phyloP scores from a whole-genome alignment of 148 eudicot species.

The Arctostaphylos glauca region DNA sequence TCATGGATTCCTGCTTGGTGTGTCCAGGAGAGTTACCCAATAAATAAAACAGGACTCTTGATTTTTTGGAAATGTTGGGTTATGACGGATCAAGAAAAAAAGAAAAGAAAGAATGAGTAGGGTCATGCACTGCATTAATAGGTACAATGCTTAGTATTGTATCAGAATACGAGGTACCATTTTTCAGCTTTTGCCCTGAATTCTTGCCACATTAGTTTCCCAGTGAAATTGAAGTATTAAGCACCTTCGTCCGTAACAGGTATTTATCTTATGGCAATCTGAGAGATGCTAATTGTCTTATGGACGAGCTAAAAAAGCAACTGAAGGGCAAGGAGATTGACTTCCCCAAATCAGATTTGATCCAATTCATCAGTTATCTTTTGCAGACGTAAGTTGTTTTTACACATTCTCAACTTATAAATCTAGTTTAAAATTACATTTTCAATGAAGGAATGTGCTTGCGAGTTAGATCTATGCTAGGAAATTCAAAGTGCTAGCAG shows the following conservation, averaged over 20 bases:
- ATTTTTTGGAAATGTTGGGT: not conserved
- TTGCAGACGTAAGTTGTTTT: conserved; percentile 64
- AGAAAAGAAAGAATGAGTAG: not conserved
- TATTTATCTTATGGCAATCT: conserved; percentile 76
- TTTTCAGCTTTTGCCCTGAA: not conserved
- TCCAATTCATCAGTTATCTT: conserved; percentile 67
- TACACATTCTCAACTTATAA: not conserved
- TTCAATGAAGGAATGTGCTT: not conserved
- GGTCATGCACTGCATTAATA: not conserved
- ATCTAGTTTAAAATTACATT: not conserved
- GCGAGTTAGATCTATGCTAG: not conserved
- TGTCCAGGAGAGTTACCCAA: not conserved
- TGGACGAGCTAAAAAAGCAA: conserved; percentile 76
- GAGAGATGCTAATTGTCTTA: conserved; percentile 75
- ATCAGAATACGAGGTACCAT: not conserved
- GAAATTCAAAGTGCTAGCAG: not conserved
- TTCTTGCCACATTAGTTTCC: not conserved
- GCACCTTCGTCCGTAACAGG: conserved; percentile 35
- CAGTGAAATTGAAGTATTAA: not conserved
- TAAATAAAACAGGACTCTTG: not conserved
- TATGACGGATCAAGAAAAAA: not conserved
- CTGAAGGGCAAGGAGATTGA: conserved; percentile 47
- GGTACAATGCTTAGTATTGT: not conserved
- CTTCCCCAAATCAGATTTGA: conserved; percentile 67
- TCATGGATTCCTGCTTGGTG: not conserved